Base-by-base conservation (phyloP, 2,329 filamentous ascomycete genomes). In the Paracorniculantispora psalliotae region DNA sequence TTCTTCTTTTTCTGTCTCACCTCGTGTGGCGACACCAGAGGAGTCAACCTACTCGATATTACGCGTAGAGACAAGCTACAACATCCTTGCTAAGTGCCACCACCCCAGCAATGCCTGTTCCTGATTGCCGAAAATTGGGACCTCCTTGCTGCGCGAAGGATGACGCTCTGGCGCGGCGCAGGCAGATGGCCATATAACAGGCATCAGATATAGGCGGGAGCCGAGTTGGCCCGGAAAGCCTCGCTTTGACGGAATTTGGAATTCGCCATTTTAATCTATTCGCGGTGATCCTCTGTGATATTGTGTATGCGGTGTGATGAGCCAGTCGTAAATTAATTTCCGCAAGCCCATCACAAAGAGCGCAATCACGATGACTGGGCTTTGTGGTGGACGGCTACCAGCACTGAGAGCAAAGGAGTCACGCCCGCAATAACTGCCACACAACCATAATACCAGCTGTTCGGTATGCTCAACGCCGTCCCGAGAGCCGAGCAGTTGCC, bases 1-100 rank as follows among this genome's bases (percentile, higher is more conserved):
- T 33, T 55, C 26, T 55, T 55, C 43, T 25, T 47, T 55, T 46
- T 37, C 25, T 37, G 41, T 55, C 43, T 55, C 43, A 35, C 19
- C 43, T 37, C 17, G 52, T 43, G 2, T 35, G 35, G 44, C 37
- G 37, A 41, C 37, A 19, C 15, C 37, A n/a, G 12, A 7, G 37
- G 37, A n/a, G 15, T 7, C 12, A 5, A n/a, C 37, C 37, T 41
- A 41, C n/a, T n/a, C 37, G 37, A 41, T 15, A 19, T 47, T 28
- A 28, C 44, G 25, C n/a, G 25, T 26, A 46, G 43, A 26, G 43
- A 26, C 10, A n/a, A n/a, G n/a, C n/a, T n/a, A n/a, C n/a, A n/a
- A n/a, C n/a, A n/a, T n/a, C n/a, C n/a, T n/a, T n/a, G n/a, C n/a
- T n/a, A n/a, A n/a, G n/a, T n/a, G n/a, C n/a, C n/a, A n/a, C n/a